Percentiles rank a stretch among this genome's conserved stretches.
These are phyloP conservation scores for Cryptococcus depauperatus DNA, from an alignment of 1,284 basidiomycete species.

Conservation along the genomic window DNA sequence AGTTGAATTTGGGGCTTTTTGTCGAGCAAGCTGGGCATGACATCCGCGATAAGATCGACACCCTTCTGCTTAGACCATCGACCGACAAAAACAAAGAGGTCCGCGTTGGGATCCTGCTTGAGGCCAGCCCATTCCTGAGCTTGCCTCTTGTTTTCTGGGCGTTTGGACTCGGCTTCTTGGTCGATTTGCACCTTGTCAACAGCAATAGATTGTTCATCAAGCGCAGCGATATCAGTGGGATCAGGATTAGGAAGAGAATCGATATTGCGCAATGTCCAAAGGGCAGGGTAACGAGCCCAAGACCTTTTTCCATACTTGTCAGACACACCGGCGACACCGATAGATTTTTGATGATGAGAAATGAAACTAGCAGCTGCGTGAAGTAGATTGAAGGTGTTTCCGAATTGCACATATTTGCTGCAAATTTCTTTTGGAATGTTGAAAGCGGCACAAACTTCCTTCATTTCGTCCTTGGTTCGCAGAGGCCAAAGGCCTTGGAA, in stretches of 20 bases:
- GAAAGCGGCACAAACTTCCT: slow-evolving; percentile 91
- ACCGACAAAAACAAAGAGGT: slow-evolving; percentile 88
- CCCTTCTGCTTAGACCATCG: slow-evolving; percentile 96
- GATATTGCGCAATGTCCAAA: slow-evolving; percentile 90
- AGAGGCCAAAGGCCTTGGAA: slow-evolving; percentile 93
- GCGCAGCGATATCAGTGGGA: slow-evolving; percentile 82
- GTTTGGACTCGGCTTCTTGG: slow-evolving; percentile 69
- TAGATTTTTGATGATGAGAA: slow-evolving; percentile 78
- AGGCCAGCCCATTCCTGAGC: slow-evolving; percentile 90
- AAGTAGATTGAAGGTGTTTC: slow-evolving; percentile 89
- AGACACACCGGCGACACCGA: slow-evolving; percentile 88
- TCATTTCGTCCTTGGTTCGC: slow-evolving; percentile 92
- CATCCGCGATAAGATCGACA: slow-evolving; percentile 86
- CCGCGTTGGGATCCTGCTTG: slow-evolving; percentile 77
- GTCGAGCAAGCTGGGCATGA: slow-evolving; percentile 78
- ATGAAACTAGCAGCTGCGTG: slow-evolving; percentile 87
- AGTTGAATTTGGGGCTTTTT: slow-evolving; percentile 78
- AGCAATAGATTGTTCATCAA: slow-evolving; percentile 67
- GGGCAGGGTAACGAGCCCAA: slow-evolving; percentile 87
- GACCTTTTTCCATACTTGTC: slow-evolving; percentile 89
- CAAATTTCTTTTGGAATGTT: slow-evolving; percentile 90
- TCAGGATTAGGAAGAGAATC: slow-evolving; percentile 86
- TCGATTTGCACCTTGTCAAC: slow-evolving; percentile 70
- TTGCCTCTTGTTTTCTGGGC: slow-evolving; percentile 78
- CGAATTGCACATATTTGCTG: slow-evolving; percentile 90